phyloP scores from a whole-genome alignment of 768 basidiomycete genomes.

The Calocybe gangraenosa region DNA sequence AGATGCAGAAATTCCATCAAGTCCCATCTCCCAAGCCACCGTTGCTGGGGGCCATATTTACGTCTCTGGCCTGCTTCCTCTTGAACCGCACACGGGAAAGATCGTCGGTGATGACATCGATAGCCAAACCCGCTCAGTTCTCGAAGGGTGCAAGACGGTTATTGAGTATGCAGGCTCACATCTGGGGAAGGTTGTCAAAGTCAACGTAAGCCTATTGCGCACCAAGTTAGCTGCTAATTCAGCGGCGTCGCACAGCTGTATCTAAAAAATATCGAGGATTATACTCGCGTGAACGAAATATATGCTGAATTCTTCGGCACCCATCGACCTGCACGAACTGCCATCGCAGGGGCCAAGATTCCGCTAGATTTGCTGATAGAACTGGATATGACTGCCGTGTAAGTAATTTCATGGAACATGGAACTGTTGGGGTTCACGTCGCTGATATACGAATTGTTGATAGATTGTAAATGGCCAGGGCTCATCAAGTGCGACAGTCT shows the following conservation, averaged over 20 bases:
- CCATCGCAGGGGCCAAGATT: slow-evolving; percentile 3
- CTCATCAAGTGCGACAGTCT: too few relatives aligned
- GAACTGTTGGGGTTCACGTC: too few relatives aligned
- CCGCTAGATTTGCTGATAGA: slow-evolving; percentile 1
- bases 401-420: too few relatives aligned
- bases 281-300: slow-evolving; percentile 2
- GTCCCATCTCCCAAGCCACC: slow-evolving; percentile 11
- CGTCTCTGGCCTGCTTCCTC: slow-evolving; percentile 10
- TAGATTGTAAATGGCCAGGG: too few relatives aligned
- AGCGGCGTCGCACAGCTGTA: not conserved
- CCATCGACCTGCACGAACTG: slow-evolving; percentile 4
- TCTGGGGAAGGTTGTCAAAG: slow-evolving; percentile 13
- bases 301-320: slow-evolving; percentile 11
- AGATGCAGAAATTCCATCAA: slow-evolving; percentile 8
- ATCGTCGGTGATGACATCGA: slow-evolving; percentile 8
- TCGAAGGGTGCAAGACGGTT: slow-evolving; percentile 5
- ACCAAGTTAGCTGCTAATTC: too few relatives aligned
- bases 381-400: slow-evolving; percentile 4
- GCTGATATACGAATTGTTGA: too few relatives aligned
- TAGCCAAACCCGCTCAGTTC: slow-evolving; percentile 6
- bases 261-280: slow-evolving; percentile 10
- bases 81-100: slow-evolving; percentile 6
- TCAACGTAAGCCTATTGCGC: slow-evolving; percentile 4
- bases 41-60: slow-evolving; percentile 12
- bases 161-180: slow-evolving; percentile 5